phyloP scores from a whole-genome alignment of 305 asterid species.

The Solanum hybrid region DNA sequence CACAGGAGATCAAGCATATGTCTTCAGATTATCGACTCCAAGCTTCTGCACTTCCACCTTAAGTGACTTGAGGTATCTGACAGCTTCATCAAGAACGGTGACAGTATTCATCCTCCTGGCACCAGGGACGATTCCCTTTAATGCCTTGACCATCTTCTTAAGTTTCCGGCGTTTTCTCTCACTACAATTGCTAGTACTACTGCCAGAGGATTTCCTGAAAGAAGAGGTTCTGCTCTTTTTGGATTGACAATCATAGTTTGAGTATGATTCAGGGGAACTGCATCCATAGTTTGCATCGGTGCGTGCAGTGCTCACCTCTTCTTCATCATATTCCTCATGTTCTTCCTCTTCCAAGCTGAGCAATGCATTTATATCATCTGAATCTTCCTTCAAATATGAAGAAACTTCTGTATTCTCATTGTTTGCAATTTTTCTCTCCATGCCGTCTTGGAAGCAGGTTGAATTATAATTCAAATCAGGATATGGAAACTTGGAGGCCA shows the following conservation, averaged over 20 bases:
- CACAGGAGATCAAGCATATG: neutral
- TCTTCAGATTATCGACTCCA: slow-evolving; percentile 31
- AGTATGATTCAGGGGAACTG: slow-evolving; percentile 61
- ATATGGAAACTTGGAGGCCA: slow-evolving; percentile 31
- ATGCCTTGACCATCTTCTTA: slow-evolving; percentile 58
- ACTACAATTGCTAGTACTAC: slow-evolving; percentile 5
- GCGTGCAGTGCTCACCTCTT: slow-evolving; percentile 66
- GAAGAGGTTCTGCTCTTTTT: slow-evolving; percentile 27
- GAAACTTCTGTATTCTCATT: slow-evolving; percentile 23
- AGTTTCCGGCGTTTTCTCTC: slow-evolving; percentile 43
- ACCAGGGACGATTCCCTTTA: slow-evolving; percentile 63
- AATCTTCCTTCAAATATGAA: slow-evolving; percentile 48
- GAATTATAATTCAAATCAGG: slow-evolving; percentile 27
- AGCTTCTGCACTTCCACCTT: slow-evolving; percentile 62
- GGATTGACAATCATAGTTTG: slow-evolving; percentile 38
- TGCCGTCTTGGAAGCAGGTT: slow-evolving; percentile 16
- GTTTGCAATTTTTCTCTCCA: slow-evolving; percentile 7
- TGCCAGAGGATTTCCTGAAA: slow-evolving; percentile 20
- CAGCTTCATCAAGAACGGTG: slow-evolving; percentile 72
- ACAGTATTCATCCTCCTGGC: slow-evolving; percentile 55
- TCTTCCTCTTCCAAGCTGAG: slow-evolving; percentile 52
- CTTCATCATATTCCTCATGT: slow-evolving; percentile 38
- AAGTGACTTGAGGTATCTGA: slow-evolving; percentile 65
- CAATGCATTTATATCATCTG: slow-evolving; percentile 67
- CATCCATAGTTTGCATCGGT: slow-evolving; percentile 31